Conservation (phyloP, 78 protist species). For the Creolimax fragrantissima region DNA sequence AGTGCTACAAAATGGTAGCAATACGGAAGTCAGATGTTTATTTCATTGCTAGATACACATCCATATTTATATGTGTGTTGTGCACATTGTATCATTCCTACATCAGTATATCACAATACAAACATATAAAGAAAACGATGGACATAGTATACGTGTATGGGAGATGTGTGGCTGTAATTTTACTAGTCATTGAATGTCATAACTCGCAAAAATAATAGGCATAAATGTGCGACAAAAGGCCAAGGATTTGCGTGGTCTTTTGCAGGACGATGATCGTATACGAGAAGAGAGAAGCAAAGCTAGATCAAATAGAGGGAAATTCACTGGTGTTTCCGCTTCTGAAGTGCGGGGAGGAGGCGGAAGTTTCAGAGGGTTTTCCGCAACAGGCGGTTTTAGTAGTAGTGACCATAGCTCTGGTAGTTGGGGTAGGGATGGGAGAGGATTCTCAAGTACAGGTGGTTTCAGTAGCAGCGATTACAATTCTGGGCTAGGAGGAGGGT, state of each 20-base stretch:
- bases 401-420: not conserved
- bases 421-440: not conserved
- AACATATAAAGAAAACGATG: too few relatives aligned
- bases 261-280: slow-evolving; percentile 22
- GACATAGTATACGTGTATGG: too few relatives aligned
- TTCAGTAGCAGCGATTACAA: not conserved
- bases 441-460: not conserved
- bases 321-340: not conserved
- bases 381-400: not conserved
- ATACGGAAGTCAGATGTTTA: not conserved
- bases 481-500: not conserved
- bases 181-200: not conserved
- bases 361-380: not conserved
- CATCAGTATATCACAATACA: not conserved
- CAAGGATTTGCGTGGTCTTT: slow-evolving; percentile 1
- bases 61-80: not conserved
- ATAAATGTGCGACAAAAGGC: not conserved
- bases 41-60: not conserved
- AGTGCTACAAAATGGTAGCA: too few relatives aligned
- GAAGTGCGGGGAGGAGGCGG: not conserved
- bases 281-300: slow-evolving; percentile 27
- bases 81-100: not conserved
- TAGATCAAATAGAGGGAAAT: not conserved
- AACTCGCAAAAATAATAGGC: not conserved
- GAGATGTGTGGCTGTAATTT: not conserved